phyloP scores from a whole-genome alignment of 176 grass and related monocot genomes.

The Rhynchospora tenuis region DNA sequence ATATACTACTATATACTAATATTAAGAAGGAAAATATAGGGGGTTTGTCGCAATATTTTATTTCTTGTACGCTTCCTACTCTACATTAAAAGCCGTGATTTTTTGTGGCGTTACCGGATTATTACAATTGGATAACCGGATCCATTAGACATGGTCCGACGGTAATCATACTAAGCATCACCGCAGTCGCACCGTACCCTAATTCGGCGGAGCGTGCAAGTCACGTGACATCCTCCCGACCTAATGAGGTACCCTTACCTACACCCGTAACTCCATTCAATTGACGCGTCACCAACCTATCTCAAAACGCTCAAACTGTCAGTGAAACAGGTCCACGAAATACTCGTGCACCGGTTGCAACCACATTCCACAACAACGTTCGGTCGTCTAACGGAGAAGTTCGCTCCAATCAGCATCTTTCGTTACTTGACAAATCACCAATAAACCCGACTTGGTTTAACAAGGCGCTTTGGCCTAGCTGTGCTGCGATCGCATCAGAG shows the following conservation, averaged over 20 bases:
- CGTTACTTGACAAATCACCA: slow-evolving; percentile 8
- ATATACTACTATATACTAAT: no score
- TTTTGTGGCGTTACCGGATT: neutral
- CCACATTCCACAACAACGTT: neutral
- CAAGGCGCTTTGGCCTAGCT: neutral
- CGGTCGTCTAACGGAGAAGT: neutral
- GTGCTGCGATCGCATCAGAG: neutral
- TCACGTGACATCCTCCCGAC: neutral
- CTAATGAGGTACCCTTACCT: neutral
- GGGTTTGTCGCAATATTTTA: neutral
- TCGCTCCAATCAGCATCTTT: neutral
- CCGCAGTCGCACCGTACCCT: neutral
- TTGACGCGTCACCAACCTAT: neutral
- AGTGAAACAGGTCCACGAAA: neutral
- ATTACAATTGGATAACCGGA: neutral
- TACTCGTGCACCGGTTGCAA: neutral
- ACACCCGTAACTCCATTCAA: neutral
- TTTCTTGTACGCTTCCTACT: neutral
- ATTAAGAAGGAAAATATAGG: no score
- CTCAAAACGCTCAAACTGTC: neutral
- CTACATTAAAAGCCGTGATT: neutral
- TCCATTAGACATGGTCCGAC: neutral
- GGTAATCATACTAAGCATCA: neutral
- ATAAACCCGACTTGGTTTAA: neutral
- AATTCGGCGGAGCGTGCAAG: neutral